Evolutionary conservation across 345 rosid species (phyloP), one percentile per base, ranked within the genome.

Genomic region (Dimocarpus longan): DNA sequence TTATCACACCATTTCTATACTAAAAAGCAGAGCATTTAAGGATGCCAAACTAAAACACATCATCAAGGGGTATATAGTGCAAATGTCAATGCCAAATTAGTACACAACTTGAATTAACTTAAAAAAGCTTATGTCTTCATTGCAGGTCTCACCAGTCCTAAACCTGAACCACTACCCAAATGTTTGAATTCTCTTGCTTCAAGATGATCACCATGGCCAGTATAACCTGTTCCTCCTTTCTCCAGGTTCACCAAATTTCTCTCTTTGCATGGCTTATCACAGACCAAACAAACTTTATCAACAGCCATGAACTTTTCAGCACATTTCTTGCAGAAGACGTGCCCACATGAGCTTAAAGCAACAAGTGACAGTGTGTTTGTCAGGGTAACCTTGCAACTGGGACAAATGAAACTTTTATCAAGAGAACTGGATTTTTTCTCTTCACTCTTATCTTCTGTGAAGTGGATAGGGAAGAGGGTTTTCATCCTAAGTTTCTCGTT

Each of bases 251-350:
- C 91, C 90, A 96, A 81, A 79, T 91, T 87, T 83, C 89, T 86
- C 76, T 86, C 94, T 80, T 91, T 96, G 80, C 98, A 96, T 9
- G 89, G 80, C 83, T 88, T 90, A 62, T 86, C 81, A 80, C 99
- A 94, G 37, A 87, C 93, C 74, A 94, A 87, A 81, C 99, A 96
- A 43, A 90, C 95, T 89, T 93, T 94, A 43, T 96, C 97, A 0
- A 84, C 87, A 0, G 85, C 89, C 83, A 96, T 83, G 79, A 96
- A 94, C 83, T 90, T 91, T 22, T 89, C 95, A 1, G 92, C 93
- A 43, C 98, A 96, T 82, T 93, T 96, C 87, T 93, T 94, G 92
- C 99, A 96, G 91, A 91, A 94, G 57, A 96, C 93, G 82, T 96
- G 99, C 24, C 98, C 99, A 28, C 99, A 96, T 15, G 99, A 81